Base-by-base conservation (phyloP, 2,329 filamentous ascomycete genomes). In the Tolypocladium tundrense region DNA sequence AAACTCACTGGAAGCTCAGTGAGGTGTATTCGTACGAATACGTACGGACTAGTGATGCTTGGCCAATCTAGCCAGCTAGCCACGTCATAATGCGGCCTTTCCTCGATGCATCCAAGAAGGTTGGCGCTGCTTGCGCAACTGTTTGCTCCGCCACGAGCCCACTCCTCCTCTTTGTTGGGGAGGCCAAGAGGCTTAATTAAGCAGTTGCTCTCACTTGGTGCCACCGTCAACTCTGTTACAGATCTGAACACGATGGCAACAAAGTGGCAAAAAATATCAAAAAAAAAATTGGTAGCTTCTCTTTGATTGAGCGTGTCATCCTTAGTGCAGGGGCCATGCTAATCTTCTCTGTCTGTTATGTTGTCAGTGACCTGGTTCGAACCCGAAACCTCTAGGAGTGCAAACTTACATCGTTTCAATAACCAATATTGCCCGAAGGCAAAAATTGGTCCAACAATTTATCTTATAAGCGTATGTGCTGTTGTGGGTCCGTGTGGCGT, bases 271-370 rank as follows among this genome's bases (percentile, higher is more conserved):
- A 55, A 54, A n/a, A 21, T 2, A 33, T 5, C 21, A 21, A 54
- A 42, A 48, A 54, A 54, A 55, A 45, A 55, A 55, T 45, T 35
- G 41, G 40, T 80, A 83, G 84, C 81, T 83, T 86, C 85, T 88
- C 86, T 88, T 87, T 87, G 84, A 84, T 85, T 84, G 48, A 87
- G 85, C 86, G 87, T 91, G 88, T 92, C 89, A 93, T 92, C 89
- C 89, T 93, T 93, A 92, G 88, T 85, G 81, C 83, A 85, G 81
- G 82, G 86, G 86, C 86, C 86, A 88, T 88, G 86, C 87, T 88
- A 88, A 87, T 87, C 82, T 87, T 87, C 84, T 87, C 83, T 86
- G 81, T 85, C 55, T 56, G 42, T 13, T 19, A 13, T 7, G n/a
- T 24, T 35, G 40, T 45, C 4, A 33, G 41, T 16, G 4, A 43